phyloP scores from a whole-genome alignment of 2,329 filamentous ascomycete genomes.

The Diplocarpon mali region DNA sequence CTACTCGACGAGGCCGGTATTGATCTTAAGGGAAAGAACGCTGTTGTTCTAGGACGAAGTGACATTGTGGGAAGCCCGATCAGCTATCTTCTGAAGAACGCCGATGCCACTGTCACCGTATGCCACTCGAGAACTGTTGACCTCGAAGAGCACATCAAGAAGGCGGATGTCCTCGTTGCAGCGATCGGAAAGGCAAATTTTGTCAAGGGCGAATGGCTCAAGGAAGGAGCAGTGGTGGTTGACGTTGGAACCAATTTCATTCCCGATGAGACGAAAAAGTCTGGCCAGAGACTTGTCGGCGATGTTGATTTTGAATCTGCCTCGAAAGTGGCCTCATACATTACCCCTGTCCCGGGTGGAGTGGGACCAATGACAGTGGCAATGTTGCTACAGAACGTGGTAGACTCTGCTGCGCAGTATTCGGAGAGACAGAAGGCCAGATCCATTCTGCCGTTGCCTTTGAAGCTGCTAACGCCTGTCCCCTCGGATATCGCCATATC shows the following conservation, averaged over 20 bases:
- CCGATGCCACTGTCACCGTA: constrained; percentile 90
- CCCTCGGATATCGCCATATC: constrained; percentile 96
- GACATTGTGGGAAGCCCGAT: constrained; percentile 97
- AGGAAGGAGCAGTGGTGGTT: constrained; percentile 88
- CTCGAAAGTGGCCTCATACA: constrained; percentile 74
- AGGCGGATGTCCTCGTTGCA: constrained; percentile 81
- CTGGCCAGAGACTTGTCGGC: constrained; percentile 81
- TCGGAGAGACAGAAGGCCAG: constrained; percentile 76
- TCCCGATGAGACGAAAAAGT: constrained; percentile 79
- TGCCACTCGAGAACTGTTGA: constrained; percentile 83
- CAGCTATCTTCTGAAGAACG: constrained; percentile 89
- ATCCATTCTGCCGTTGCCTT: constrained; percentile 68
- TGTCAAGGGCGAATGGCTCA: constrained; percentile 91
- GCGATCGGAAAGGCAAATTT: constrained; percentile 83
- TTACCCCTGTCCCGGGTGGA: constrained; percentile 92
- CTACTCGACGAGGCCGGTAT: constrained; percentile 76
- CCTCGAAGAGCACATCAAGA: constrained; percentile 63
- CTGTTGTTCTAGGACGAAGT: constrained; percentile 86
- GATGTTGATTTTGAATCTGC: constrained; percentile 90
- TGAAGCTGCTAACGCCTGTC: constrained; percentile 69
- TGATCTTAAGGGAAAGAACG: constrained; percentile 77
- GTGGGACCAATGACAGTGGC: constrained; percentile 98
- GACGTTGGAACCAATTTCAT: constrained; percentile 98
- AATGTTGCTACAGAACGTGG: constrained; percentile 93
- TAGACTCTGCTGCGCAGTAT: constrained; percentile 70